These are phyloP conservation scores for Zygoascus meyerae DNA, from an alignment of 1,139 yeast species.

Conservation along the genomic window DNA sequence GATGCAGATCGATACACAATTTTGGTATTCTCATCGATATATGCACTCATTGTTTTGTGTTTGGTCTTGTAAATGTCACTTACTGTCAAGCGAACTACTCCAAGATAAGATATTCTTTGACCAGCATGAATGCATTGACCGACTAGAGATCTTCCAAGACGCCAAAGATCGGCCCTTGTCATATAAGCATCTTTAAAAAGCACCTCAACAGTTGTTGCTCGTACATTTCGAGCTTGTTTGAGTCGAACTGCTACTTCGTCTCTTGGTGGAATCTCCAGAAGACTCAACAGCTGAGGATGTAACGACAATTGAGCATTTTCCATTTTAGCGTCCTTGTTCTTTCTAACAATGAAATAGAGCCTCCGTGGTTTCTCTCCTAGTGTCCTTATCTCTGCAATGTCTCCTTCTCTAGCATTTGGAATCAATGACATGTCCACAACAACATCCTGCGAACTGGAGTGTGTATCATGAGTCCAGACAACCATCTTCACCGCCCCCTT, in stretches of 20 bases:
- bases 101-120: slow-evolving; percentile 60
- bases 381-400: slow-evolving; percentile 59
- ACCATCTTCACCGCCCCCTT: slow-evolving; percentile 18
- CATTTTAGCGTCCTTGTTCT: slow-evolving; percentile 30
- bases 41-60: slow-evolving; percentile 45
- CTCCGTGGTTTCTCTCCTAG: slow-evolving; percentile 32
- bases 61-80: slow-evolving; percentile 70
- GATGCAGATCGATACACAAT: slow-evolving; percentile 86
- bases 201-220: slow-evolving; percentile 77
- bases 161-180: slow-evolving; percentile 94
- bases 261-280: slow-evolving; percentile 63
- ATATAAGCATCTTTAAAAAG: slow-evolving; percentile 74
- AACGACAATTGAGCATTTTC: slow-evolving; percentile 46
- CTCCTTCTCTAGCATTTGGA: slow-evolving; percentile 64
- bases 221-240: slow-evolving; percentile 41
- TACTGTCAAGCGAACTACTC: slow-evolving; percentile 58
- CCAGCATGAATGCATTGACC: slow-evolving; percentile 61
- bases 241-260: slow-evolving; percentile 54
- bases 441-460: slow-evolving; percentile 55
- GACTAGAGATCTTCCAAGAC: slow-evolving; percentile 55
- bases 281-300: slow-evolving; percentile 52
- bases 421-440: slow-evolving; percentile 53
- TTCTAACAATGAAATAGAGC: slow-evolving; percentile 42
- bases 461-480: slow-evolving; percentile 64
- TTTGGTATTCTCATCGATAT: slow-evolving; percentile 68